These are phyloP conservation scores for Trametes sp. DNA, from an alignment of 1,284 basidiomycete species.

Conservation along the genomic window DNA sequence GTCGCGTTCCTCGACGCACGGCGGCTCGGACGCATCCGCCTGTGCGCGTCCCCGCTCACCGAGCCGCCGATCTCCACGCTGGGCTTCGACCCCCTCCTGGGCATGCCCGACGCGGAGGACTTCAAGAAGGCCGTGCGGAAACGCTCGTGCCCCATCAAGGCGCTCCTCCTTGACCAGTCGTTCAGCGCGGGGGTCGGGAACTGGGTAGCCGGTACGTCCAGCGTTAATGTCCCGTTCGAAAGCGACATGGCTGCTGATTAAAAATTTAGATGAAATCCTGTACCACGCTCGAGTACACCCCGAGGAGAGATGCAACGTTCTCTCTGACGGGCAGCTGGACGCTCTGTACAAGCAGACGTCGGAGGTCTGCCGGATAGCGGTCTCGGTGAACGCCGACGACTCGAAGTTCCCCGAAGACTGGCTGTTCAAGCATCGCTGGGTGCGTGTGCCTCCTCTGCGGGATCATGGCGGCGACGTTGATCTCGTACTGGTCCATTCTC, in stretches of 20 bases:
- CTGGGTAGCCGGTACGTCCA: conserved; percentile 74
- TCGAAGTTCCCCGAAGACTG: conserved; percentile 74
- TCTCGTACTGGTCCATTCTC: background rate
- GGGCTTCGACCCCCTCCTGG: conserved; percentile 82
- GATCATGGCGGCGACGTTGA: background rate
- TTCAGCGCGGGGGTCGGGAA: conserved; percentile 87
- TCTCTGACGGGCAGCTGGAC: conserved; percentile 59
- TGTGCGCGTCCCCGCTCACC: conserved; percentile 62
- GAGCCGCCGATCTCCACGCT: conserved; percentile 77
- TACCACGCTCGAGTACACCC: conserved; percentile 85
- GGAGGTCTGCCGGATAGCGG: conserved; percentile 69
- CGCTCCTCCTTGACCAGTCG: conserved; percentile 81
- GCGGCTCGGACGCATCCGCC: conserved; percentile 75
- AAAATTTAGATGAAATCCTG: conserved; percentile 71
- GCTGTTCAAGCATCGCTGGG: conserved; percentile 80
- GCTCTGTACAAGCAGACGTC: conserved; percentile 64
- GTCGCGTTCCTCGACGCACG: conserved; percentile 76
- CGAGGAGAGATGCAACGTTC: conserved; percentile 68
- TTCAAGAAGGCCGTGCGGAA: conserved; percentile 62
- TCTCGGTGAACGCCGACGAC: conserved; percentile 79
- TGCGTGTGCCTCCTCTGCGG: conserved; percentile 35
- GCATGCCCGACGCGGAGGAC: conserved; percentile 69
- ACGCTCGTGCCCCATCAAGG: conserved; percentile 78
- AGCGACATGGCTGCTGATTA: background rate
- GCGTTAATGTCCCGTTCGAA: background rate